Evolutionary conservation across 305 asterid species (phyloP).

Genomic region (Fraxinus baroniana): DNA sequence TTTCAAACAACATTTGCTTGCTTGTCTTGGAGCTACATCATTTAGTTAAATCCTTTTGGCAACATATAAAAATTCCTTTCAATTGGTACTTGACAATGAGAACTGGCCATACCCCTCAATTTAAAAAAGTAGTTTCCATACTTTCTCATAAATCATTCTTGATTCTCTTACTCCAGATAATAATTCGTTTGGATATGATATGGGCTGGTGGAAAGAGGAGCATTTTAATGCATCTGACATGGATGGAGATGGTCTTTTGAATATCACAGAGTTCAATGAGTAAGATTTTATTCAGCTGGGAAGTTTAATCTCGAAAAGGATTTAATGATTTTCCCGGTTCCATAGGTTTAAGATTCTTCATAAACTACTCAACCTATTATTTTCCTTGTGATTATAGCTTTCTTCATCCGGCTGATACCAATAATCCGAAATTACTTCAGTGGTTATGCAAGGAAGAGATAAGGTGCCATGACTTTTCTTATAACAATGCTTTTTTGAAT

Average conservation of each 20-base stretch:
- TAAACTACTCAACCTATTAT: constrained; percentile 19
- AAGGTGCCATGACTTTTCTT: constrained; percentile 47
- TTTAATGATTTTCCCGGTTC: constrained; percentile 5
- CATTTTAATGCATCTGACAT: constrained; percentile 91
- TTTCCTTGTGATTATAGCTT: constrained; percentile 49
- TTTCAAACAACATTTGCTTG: background rate
- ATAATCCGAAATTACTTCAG: constrained; percentile 64
- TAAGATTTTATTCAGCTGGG: constrained; percentile 39
- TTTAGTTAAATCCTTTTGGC: background rate
- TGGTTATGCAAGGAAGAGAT: constrained; percentile 95
- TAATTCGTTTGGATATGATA: constrained; percentile 66
- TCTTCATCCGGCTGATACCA: constrained; percentile 88
- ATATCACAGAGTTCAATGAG: constrained; percentile 89
- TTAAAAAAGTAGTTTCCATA: constrained; percentile 9
- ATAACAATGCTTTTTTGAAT: constrained; percentile 11
- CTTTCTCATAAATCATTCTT: constrained; percentile 4
- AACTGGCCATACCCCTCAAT: constrained; percentile 3
- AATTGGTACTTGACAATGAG: constrained; percentile 8
- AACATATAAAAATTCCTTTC: background rate
- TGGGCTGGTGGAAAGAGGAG: constrained; percentile 99
- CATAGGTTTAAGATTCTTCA: constrained; percentile 15
- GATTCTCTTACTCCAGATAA: constrained; percentile 41
- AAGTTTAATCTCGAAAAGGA: constrained; percentile 9
- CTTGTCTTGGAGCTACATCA: background rate
- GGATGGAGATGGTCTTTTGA: constrained; percentile 79